Base-by-base conservation (phyloP, 1,284 basidiomycete species). In the Puccinia polysora region DNA sequence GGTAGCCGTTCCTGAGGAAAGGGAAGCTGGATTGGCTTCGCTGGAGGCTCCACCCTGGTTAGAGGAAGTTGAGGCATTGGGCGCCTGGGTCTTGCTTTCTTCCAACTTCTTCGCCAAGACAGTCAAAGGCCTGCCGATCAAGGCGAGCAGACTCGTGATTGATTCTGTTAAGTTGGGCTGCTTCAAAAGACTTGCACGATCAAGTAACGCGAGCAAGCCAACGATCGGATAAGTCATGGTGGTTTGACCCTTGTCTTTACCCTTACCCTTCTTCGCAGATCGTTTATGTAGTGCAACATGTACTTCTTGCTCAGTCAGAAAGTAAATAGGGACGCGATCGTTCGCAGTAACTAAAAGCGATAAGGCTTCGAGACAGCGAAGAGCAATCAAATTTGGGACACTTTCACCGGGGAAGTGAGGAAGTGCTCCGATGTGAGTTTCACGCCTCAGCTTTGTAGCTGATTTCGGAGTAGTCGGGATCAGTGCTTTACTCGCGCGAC, bases 271-370 rank as follows among this genome's bases (percentile, higher is more conserved):
- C 81, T 88, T 90, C 12, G 85, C 84, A 0, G 83, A 81, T 6
- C 83, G 80, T 76, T 87, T 86, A 75, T 86, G 86, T 28, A 93
- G 83, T 38, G 88, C 88, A 18, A 84, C 84, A 4, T 89, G 87
- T 34, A 92, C 82, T 76, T 97, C 94, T 77, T 96, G 91, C 80
- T 97, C 94, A 0, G 88, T 90, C 72, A 97, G 83, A 86, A 97
- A 97, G 83, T 93, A 97, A 23, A 91, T 81, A 0, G 91, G 89
- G 0, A 90, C 89, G 18, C 85, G 80, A 73, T 91, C 87, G 80
- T 95, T 96, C 28, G 87, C 84, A 70, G 83, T 85, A 77, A 95
- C 91, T 75, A 97, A 90, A 80, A 86, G 90, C 0, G 86, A 86
- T 73, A 97, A 82, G 1, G 89, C 89, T 78, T 97, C 93, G 34